Base-by-base conservation (phyloP, 2,329 filamentous ascomycete genomes). In the Teratosphaeria pseudoeucalypti region DNA sequence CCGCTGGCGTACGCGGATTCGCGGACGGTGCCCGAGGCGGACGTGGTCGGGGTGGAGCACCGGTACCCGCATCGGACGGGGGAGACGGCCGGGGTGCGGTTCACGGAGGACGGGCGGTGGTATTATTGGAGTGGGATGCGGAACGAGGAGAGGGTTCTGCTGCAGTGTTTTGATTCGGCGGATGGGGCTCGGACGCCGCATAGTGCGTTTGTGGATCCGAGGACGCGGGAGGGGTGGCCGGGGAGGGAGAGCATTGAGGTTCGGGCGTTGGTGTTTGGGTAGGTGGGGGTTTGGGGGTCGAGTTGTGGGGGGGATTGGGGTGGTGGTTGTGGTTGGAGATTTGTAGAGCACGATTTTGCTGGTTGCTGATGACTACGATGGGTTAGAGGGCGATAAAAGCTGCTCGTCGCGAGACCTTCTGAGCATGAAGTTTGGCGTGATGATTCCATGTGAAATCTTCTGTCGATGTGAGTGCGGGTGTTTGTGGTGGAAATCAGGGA, bases 201-300 rank as follows among this genome's bases (percentile, higher is more conserved):
- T 75, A 85, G 86, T 16, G 90, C 91, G 0, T 96, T 96, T 74
- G 78, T 80, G 37, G 88, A 96, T 71, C 85, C 88, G 0, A 78
- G 86, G 64, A 90, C 88, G 0, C 80, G 84, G 19, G 85, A 85
- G 43, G 89, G 86, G 4, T 73, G 70, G 69, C 70, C 68, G 64
- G 83, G 82, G 0, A 80, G 92, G 63, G 89, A 95, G 78, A 96
- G 90, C 71, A 95, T 96, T 71, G 92, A 96, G 74, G 88, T 96
- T 16, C 81, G 92, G 66, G 85, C 89, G 26, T 77, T 96, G 72
- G 88, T 96, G 0, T 95, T 96, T 79, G 70, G 70, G 23, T 72
- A 53, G 43, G 6, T 47, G 43, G 34, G 34, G 37, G 12, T 39
- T 5, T 39, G 37, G 2, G n/a, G n/a, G n/a, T n/a, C n/a, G n/a